phyloP scores from a whole-genome alignment of 306 rosid species.

The Hylodesmum podocarpum region DNA sequence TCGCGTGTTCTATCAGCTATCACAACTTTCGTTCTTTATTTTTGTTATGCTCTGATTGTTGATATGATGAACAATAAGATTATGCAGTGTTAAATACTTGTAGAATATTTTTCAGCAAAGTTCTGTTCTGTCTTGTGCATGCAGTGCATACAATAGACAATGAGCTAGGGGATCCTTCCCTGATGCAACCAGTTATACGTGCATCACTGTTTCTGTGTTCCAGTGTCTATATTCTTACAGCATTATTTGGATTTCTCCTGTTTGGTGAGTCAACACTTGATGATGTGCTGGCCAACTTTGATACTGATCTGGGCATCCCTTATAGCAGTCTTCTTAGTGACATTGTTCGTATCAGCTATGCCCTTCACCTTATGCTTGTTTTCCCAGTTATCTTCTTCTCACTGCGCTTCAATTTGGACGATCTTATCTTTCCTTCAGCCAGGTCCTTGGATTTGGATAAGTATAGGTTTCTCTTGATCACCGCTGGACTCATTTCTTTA shows the following conservation, averaged over 20 bases:
- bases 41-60: neutral
- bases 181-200: slow-evolving; percentile 52
- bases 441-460: slow-evolving; percentile 40
- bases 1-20: neutral
- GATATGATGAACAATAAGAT: neutral
- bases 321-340: slow-evolving; percentile 57
- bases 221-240: slow-evolving; percentile 52
- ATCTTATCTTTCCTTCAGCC: slow-evolving; percentile 54
- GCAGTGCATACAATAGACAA: slow-evolving; percentile 64
- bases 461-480: slow-evolving; percentile 43
- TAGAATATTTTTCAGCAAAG: slow-evolving; percentile 12
- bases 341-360: slow-evolving; percentile 66
- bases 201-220: slow-evolving; percentile 64
- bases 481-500: slow-evolving; percentile 45
- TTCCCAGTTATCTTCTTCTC: slow-evolving; percentile 67
- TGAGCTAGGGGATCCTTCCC: slow-evolving; percentile 59
- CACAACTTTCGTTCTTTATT: neutral
- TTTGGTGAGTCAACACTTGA: slow-evolving; percentile 71
- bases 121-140: slow-evolving; percentile 9
- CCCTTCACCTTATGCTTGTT: slow-evolving; percentile 71
- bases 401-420: slow-evolving; percentile 57
- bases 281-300: slow-evolving; percentile 71
- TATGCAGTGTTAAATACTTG: slow-evolving; percentile 2
- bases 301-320: slow-evolving; percentile 64
- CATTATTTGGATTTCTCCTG: slow-evolving; percentile 61